phyloP scores from a whole-genome alignment of 768 basidiomycete species.

The Pseudohyphozyma bogoriensis region DNA sequence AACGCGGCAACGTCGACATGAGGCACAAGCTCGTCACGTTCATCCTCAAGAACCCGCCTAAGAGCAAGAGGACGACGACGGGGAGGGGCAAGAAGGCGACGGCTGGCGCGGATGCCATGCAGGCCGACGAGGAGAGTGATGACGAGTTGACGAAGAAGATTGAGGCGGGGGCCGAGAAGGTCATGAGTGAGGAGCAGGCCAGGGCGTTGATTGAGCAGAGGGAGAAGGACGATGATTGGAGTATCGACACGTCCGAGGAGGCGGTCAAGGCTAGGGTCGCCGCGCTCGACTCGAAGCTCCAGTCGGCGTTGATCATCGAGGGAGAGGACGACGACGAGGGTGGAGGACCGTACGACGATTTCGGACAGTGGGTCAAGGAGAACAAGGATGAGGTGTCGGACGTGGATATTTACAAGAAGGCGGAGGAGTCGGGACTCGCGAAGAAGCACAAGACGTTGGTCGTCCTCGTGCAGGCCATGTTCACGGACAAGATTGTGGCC shows the following conservation, averaged over 20 bases:
- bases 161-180: conserved; percentile 73
- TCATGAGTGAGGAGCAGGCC: conserved; percentile 37
- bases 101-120: conserved; percentile 32
- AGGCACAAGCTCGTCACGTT: conserved; percentile 91
- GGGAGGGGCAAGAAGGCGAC: conserved; percentile 38
- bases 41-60: conserved; percentile 94
- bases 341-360: conserved; percentile 71
- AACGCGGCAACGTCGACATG: conserved; percentile 86
- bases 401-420: conserved; percentile 72
- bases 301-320: conserved; percentile 44
- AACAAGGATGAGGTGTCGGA: conserved; percentile 44
- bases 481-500: conserved; percentile 59
- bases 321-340: conserved; percentile 71
- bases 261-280: conserved; percentile 69
- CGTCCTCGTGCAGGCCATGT: conserved; percentile 72
- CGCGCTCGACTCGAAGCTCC: conserved; percentile 46
- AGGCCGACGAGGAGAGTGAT: conserved; percentile 47
- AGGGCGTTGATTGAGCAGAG: conserved; percentile 47
- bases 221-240: conserved; percentile 67
- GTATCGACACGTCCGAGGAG: conserved; percentile 79
- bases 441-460: conserved; percentile 87
- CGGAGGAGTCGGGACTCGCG: conserved; percentile 79
- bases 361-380: conserved; percentile 65
- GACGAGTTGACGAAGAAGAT: conserved; percentile 84
- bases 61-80: conserved; percentile 60